Percentiles rank a stretch among this genome's conserved stretches.
Evolutionary conservation across 345 rosid species (phyloP).

Genomic region (Physaria fendleri): DNA sequence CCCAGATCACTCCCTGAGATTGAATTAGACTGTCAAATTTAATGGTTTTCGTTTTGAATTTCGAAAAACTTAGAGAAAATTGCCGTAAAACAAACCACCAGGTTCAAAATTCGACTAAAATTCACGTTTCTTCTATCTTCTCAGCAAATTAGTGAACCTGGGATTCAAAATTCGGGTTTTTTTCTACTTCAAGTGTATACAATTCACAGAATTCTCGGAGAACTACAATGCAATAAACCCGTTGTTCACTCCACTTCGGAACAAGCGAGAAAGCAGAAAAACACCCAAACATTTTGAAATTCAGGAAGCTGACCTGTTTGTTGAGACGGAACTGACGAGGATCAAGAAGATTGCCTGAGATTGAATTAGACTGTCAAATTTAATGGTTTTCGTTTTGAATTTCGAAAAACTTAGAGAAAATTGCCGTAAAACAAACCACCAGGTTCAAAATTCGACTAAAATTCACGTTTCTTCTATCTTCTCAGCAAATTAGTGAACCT

Average conservation of each 20-base stretch:
- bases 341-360: constrained; percentile 50
- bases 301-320: constrained; percentile 37
- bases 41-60: too few relatives aligned
- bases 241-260: not conserved
- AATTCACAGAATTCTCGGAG: too few relatives aligned
- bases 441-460: not conserved
- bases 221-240: too few relatives aligned
- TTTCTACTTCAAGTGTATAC: too few relatives aligned
- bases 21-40: too few relatives aligned
- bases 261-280: not conserved
- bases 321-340: constrained; percentile 31
- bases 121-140: not conserved
- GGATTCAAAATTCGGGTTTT: not conserved
- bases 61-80: too few relatives aligned
- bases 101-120: not conserved
- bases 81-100: too few relatives aligned
- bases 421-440: too few relatives aligned
- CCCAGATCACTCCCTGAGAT: constrained; percentile 82
- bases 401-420: too few relatives aligned
- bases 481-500: not conserved
- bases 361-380: too few relatives aligned
- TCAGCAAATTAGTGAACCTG: not conserved
- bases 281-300: too few relatives aligned
- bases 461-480: not conserved
- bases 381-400: too few relatives aligned